Evolutionary conservation across 768 basidiomycete species (phyloP).

Genomic region (Daedaleopsis nitida): DNA sequence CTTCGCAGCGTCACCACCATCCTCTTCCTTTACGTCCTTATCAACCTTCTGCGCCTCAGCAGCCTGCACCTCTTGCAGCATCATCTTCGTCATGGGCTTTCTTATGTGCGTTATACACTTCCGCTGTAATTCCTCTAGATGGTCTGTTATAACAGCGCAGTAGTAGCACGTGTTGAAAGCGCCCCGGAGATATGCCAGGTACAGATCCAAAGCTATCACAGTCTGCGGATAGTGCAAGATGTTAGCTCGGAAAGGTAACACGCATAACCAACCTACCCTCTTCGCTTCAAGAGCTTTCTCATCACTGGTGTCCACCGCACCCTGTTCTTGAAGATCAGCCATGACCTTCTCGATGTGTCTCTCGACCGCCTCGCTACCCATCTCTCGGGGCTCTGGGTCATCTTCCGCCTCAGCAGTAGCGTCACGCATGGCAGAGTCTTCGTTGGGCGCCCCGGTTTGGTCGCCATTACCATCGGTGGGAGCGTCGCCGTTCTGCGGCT

Average conservation of each 20-base stretch:
- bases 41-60: constrained; percentile 54
- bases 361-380: constrained; percentile 80
- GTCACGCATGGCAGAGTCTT: constrained; percentile 35
- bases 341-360: constrained; percentile 77
- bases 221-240: constrained; percentile 45
- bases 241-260: constrained; percentile 2
- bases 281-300: constrained; percentile 67
- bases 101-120: constrained; percentile 93
- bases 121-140: constrained; percentile 92
- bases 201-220: constrained; percentile 85
- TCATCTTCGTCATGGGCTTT: constrained; percentile 65
- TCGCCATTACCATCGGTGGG: constrained; percentile 23
- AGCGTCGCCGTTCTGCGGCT: constrained; percentile 18
- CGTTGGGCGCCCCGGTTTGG: constrained; percentile 10
- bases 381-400: constrained; percentile 59
- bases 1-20: constrained; percentile 36
- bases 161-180: constrained; percentile 98
- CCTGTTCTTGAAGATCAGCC: constrained; percentile 68
- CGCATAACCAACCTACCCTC: constrained; percentile 52
- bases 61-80: constrained; percentile 62
- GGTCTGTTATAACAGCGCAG: constrained; percentile 90
- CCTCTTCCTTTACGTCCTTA: constrained; percentile 44
- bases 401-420: constrained; percentile 40
- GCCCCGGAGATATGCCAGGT: constrained; percentile 89
- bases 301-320: constrained; percentile 57